Evolutionary conservation across 148 eudicot species (phyloP).

Genomic region (Selenicereus undatus): DNA sequence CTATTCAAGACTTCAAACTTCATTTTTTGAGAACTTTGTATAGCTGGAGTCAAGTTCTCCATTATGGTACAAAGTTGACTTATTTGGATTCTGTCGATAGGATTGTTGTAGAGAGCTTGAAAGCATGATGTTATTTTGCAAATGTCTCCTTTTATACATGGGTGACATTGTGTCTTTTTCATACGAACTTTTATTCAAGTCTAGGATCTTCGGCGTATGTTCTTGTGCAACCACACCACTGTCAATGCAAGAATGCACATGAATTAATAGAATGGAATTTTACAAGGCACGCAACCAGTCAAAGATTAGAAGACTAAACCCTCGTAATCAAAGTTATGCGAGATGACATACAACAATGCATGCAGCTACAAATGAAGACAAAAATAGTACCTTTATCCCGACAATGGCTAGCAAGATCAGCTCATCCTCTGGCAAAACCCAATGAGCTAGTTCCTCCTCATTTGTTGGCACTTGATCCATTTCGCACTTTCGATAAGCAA

Average conservation of each 20-base stretch:
- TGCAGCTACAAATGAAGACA: neutral
- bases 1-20: too few relatives aligned
- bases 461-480: conserved; percentile 47
- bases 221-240: neutral
- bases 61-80: too few relatives aligned
- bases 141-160: too few relatives aligned
- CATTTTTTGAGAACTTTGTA: too few relatives aligned
- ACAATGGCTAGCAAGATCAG: conserved; percentile 74
- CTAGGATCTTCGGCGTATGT: neutral
- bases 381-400: conserved; percentile 70
- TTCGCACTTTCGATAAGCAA: conserved; percentile 60
- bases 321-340: neutral
- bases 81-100: too few relatives aligned
- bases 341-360: neutral
- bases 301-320: neutral
- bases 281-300: neutral
- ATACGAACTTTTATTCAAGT: neutral
- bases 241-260: neutral
- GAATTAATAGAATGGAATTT: neutral
- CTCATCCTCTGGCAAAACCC: conserved; percentile 75
- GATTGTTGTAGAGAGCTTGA: too few relatives aligned
- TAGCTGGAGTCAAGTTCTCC: too few relatives aligned
- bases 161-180: too few relatives aligned
- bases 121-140: too few relatives aligned
- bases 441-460: conserved; percentile 61